Conservation (phyloP, 75 land plant species). For the Sequoiadendron giganteum region DNA sequence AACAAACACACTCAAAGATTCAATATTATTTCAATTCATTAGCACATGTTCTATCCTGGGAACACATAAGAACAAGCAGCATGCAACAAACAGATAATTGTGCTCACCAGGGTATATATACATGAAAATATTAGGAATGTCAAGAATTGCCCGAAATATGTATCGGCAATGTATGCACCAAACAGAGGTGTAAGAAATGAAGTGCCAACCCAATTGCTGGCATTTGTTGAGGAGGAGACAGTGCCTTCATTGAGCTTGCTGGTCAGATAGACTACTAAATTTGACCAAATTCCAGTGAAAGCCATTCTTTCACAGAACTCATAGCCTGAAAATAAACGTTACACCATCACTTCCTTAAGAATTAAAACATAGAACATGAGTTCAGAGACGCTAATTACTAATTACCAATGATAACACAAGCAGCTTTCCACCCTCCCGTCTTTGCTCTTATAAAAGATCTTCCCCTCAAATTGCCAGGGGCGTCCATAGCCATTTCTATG, state of each 20-base stretch:
- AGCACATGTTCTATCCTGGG: too few relatives aligned
- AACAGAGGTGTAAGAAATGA: slow-evolving; percentile 32
- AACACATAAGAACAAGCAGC: too few relatives aligned
- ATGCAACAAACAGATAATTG: not conserved
- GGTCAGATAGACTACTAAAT: slow-evolving; percentile 68
- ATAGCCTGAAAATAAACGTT: slow-evolving; percentile 33
- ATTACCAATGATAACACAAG: slow-evolving; percentile 21
- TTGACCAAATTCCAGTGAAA: slow-evolving; percentile 64
- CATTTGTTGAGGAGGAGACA: slow-evolving; percentile 23
- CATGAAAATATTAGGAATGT: slow-evolving; percentile 30
- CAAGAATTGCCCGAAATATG: slow-evolving; percentile 31
- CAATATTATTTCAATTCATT: too few relatives aligned
- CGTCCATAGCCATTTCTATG: not conserved
- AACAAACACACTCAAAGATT: too few relatives aligned
- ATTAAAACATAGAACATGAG: not conserved
- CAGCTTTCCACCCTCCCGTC: slow-evolving; percentile 32
- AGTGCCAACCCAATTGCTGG: slow-evolving; percentile 36
- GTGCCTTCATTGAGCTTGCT: slow-evolving; percentile 64
- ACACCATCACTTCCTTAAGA: not conserved
- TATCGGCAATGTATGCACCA: slow-evolving; percentile 36
- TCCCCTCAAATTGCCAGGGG: slow-evolving; percentile 15
- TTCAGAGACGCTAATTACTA: not conserved
- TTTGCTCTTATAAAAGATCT: slow-evolving; percentile 18
- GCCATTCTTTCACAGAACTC: slow-evolving; percentile 79
- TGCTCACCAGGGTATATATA: slow-evolving; percentile 27